Percentiles rank a stretch among this genome's conserved stretches.
Evolutionary conservation across 164 flowering plant genomes (phyloP).

Genomic region (Stephania japonica): DNA sequence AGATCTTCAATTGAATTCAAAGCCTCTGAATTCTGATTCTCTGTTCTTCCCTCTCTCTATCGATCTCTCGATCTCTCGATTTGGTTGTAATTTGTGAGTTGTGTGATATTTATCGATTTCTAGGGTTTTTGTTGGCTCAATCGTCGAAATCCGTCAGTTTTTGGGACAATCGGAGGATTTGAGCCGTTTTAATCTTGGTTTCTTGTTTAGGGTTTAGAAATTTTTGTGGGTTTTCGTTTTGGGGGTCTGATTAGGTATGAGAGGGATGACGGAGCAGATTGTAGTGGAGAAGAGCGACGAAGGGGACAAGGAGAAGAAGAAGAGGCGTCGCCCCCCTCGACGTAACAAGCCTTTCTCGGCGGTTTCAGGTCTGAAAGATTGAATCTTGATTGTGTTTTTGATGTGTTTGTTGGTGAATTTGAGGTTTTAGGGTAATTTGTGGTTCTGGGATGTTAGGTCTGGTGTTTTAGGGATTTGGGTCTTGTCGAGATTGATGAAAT

Average conservation of each 20-base stretch:
- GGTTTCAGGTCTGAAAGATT: conserved; percentile 32
- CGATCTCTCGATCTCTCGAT: background rate
- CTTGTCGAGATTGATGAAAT: background rate
- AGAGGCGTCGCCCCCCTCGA: conserved; percentile 59
- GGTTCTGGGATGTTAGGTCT: background rate
- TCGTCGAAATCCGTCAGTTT: conserved; percentile 21
- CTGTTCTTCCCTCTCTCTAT: background rate
- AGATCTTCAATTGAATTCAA: conserved; percentile 10
- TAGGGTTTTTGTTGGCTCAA: background rate
- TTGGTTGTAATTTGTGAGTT: background rate
- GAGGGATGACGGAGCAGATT: conserved; percentile 20
- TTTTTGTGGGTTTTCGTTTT: conserved; percentile 15
- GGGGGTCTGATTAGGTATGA: background rate
- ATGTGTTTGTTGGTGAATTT: background rate
- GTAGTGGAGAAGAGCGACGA: conserved; percentile 35
- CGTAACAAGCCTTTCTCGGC: conserved; percentile 43
- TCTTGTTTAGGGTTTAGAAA: background rate
- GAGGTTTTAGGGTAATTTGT: background rate
- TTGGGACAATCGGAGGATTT: conserved; percentile 31
- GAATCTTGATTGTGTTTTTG: background rate
- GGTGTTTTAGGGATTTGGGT: background rate
- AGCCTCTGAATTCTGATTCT: too few species aligned
- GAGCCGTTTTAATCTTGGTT: background rate
- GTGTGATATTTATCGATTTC: background rate
- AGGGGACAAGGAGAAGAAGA: conserved; percentile 60